Evolutionary conservation across 78 protist genomes (phyloP).

Genomic region (Tieghemostelium lacteum): DNA sequence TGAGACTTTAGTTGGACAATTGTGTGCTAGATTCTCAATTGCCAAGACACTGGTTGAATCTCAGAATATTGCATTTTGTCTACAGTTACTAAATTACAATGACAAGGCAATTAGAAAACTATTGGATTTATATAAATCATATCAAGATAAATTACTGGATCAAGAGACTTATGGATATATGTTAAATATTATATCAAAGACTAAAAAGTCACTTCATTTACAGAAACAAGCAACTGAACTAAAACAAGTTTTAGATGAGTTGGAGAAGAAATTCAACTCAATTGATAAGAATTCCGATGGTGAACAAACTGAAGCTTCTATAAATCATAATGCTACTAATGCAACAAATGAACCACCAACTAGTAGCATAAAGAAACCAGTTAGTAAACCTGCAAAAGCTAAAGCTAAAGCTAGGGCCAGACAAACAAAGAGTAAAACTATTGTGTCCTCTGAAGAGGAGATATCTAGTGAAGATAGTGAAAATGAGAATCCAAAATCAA

Average conservation of each 20-base stretch:
- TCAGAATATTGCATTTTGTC: slow-evolving; percentile 83
- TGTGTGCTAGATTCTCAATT: slow-evolving; percentile 86
- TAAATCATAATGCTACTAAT: background rate
- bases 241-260: slow-evolving; percentile 42
- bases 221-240: slow-evolving; percentile 1
- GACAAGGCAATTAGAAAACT: slow-evolving; percentile 81
- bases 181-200: slow-evolving; percentile 34
- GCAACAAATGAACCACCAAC: background rate
- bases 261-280: slow-evolving; percentile 37
- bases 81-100: slow-evolving; percentile 60
- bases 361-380: background rate
- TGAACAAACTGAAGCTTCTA: background rate
- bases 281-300: background rate
- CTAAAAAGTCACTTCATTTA: background rate
- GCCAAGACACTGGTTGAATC: slow-evolving; percentile 33
- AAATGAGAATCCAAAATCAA: no score
- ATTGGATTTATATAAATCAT: slow-evolving; percentile 57
- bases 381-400: background rate
- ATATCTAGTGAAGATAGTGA: no score
- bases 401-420: background rate
- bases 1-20: slow-evolving; percentile 90
- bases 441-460: background rate
- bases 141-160: slow-evolving; percentile 77
- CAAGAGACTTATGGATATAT: slow-evolving; percentile 33
- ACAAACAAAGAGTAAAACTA: background rate